These are phyloP conservation scores for Clitopilus passeckerianus DNA, from an alignment of 768 basidiomycete species.

Conservation along the genomic window DNA sequence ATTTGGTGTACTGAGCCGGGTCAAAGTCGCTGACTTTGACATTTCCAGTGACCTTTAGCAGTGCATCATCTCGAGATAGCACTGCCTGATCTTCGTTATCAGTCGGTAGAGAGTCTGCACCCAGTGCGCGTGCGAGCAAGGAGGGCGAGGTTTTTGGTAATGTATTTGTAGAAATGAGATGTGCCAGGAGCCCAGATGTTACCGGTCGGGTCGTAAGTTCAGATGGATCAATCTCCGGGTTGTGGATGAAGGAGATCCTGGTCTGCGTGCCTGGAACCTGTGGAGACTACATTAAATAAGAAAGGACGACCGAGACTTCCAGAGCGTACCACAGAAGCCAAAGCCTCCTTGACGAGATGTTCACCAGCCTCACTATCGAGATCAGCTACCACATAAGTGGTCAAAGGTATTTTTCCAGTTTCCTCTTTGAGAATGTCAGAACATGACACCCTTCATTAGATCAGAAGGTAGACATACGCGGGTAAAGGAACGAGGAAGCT, in stretches of 20 bases:
- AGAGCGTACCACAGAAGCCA: slow-evolving; percentile 56
- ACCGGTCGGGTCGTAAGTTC: slow-evolving; percentile 14
- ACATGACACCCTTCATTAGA: background rate
- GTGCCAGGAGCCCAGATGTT: slow-evolving; percentile 43
- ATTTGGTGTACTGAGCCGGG: slow-evolving; percentile 32
- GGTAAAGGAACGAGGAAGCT: slow-evolving; percentile 54
- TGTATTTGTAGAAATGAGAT: slow-evolving; percentile 36
- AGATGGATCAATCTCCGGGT: slow-evolving; percentile 34
- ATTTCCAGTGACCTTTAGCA: slow-evolving; percentile 29
- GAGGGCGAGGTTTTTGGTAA: slow-evolving; percentile 34
- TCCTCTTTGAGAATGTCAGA: slow-evolving; percentile 17
- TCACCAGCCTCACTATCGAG: slow-evolving; percentile 61
- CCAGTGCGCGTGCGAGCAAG: slow-evolving; percentile 35
- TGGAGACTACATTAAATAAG: background rate
- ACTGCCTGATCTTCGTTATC: slow-evolving; percentile 30
- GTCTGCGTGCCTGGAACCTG: slow-evolving; percentile 42
- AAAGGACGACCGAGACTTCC: background rate
- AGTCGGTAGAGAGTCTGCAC: slow-evolving; percentile 10
- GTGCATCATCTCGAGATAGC: slow-evolving; percentile 23
- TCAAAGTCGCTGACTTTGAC: slow-evolving; percentile 27
- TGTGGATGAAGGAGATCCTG: slow-evolving; percentile 77
- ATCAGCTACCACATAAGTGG: slow-evolving; percentile 70
- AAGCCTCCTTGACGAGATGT: slow-evolving; percentile 56
- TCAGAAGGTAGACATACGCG: slow-evolving; percentile 35
- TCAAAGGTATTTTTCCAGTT: slow-evolving; percentile 33